Conservation (phyloP, 345 rosid species). For the Carallia brachiata region DNA sequence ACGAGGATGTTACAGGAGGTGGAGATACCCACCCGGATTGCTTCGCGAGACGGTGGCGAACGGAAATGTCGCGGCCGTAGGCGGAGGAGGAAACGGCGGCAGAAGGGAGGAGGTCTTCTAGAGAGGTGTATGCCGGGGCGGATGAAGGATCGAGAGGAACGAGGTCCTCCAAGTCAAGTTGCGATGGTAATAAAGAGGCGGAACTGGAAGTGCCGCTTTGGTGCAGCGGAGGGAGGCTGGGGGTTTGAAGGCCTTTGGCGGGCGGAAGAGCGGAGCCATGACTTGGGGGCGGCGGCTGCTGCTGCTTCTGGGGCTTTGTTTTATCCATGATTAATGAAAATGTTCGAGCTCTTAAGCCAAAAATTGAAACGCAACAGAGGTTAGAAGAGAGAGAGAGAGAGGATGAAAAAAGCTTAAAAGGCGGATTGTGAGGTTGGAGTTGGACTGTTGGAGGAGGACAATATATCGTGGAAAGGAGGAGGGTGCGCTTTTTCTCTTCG, state of each 20-base stretch:
- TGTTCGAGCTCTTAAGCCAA: too few species aligned
- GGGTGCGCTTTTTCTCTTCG: too few species aligned
- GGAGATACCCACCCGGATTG: slow-evolving; percentile 92
- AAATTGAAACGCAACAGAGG: too few species aligned
- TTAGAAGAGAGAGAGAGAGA: too few species aligned
- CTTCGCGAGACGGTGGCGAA: slow-evolving; percentile 81
- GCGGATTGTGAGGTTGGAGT: too few species aligned
- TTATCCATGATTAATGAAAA: too few species aligned
- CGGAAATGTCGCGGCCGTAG: slow-evolving; percentile 55
- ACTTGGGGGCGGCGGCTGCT: too few species aligned
- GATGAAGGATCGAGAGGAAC: slow-evolving; percentile 36
- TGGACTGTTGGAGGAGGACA: too few species aligned
- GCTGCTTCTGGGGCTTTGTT: too few species aligned
- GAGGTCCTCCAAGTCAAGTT: slow-evolving; percentile 23
- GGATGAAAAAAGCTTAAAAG: too few species aligned
- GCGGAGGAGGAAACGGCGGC: slow-evolving; percentile 29
- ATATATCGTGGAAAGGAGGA: too few species aligned
- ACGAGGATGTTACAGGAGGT: slow-evolving; percentile 48
- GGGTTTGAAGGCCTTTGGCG: slow-evolving; percentile 24
- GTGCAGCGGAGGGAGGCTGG: slow-evolving; percentile 22
- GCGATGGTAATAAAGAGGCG: slow-evolving; percentile 7
- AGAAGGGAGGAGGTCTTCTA: slow-evolving; percentile 65
- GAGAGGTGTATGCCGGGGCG: slow-evolving; percentile 57
- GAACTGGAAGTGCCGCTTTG: slow-evolving; percentile 18
- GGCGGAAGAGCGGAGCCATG: slow-evolving; percentile 1